Percentiles rank a stretch among this genome's conserved stretches.
These are phyloP conservation scores for Coniochaeta ligniaria DNA, from an alignment of 2,329 filamentous ascomycete genomes.

Conservation along the genomic window DNA sequence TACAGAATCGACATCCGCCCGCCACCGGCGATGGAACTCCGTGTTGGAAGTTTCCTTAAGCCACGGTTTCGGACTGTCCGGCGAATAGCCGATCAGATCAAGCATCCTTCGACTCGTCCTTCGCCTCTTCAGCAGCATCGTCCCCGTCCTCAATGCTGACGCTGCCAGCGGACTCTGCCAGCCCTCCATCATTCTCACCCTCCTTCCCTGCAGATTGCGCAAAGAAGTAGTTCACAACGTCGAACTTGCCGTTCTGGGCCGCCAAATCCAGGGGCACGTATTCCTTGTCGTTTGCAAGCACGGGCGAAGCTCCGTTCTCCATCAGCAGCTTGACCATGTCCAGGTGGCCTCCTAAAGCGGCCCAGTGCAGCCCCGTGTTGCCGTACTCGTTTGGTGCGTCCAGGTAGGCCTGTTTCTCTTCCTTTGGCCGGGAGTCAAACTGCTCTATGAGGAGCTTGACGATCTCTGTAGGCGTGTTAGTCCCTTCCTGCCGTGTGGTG, in stretches of 20 bases:
- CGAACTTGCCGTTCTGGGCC: slow-evolving; percentile 59
- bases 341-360: slow-evolving; percentile 81
- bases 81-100: too few species aligned
- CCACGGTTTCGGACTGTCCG: too few species aligned
- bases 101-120: background rate
- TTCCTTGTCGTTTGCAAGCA: slow-evolving; percentile 73
- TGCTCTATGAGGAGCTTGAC: slow-evolving; percentile 35
- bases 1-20: background rate
- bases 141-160: slow-evolving; percentile 29
- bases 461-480: slow-evolving; percentile 26
- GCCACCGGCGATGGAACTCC: background rate
- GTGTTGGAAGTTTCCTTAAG: too few species aligned
- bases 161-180: slow-evolving; percentile 28
- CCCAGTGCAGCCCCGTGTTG: slow-evolving; percentile 93
- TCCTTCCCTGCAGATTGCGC: slow-evolving; percentile 40
- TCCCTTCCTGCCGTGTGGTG: too few species aligned
- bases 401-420: slow-evolving; percentile 45
- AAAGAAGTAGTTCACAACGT: slow-evolving; percentile 56
- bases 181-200: slow-evolving; percentile 35
- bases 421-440: slow-evolving; percentile 29
- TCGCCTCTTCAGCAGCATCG: background rate
- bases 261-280: slow-evolving; percentile 74
- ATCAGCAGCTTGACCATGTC: slow-evolving; percentile 72
- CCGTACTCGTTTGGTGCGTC: slow-evolving; percentile 71
- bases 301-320: slow-evolving; percentile 68